These are phyloP conservation scores for Pleomassaria siparia DNA, from an alignment of 2,329 filamentous ascomycete species.

Conservation along the genomic window DNA sequence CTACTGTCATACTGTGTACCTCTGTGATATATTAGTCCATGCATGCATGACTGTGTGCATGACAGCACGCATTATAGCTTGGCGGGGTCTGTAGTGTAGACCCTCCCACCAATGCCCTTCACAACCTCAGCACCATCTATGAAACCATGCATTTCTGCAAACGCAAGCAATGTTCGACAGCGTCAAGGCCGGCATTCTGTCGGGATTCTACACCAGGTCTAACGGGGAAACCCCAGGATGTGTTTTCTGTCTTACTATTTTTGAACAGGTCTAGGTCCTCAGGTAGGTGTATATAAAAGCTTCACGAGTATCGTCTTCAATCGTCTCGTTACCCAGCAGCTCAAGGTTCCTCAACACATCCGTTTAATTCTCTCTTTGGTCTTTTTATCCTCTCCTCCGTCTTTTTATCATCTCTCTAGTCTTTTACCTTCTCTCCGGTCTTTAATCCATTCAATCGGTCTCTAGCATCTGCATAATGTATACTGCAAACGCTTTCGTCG, in stretches of 20 bases:
- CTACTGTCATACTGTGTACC: too few relatives aligned
- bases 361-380: constrained; percentile 1
- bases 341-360: neutral
- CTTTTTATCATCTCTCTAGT: constrained; percentile 2
- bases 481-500: constrained; percentile 30
- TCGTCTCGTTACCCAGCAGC: neutral
- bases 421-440: constrained; percentile 15
- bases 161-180: constrained; percentile 2
- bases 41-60: constrained; percentile 13
- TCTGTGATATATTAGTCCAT: too few relatives aligned
- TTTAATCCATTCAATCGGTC: constrained; percentile 7
- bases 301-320: constrained; percentile 5
- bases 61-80: constrained; percentile 9
- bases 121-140: constrained; percentile 20
- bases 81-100: constrained; percentile 12
- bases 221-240: constrained; percentile 10
- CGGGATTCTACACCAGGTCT: constrained; percentile 7
- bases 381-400: constrained; percentile 15
- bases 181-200: constrained; percentile 11
- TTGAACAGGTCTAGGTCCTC: constrained; percentile 6
- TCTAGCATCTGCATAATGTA: constrained; percentile 33
- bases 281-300: constrained; percentile 25
- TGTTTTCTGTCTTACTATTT: constrained; percentile 18
- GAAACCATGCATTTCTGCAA: neutral
- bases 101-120: constrained; percentile 17